Evolutionary conservation across 352 stramenopile genomes (phyloP).

Genomic region (Globisporangium parvum): DNA sequence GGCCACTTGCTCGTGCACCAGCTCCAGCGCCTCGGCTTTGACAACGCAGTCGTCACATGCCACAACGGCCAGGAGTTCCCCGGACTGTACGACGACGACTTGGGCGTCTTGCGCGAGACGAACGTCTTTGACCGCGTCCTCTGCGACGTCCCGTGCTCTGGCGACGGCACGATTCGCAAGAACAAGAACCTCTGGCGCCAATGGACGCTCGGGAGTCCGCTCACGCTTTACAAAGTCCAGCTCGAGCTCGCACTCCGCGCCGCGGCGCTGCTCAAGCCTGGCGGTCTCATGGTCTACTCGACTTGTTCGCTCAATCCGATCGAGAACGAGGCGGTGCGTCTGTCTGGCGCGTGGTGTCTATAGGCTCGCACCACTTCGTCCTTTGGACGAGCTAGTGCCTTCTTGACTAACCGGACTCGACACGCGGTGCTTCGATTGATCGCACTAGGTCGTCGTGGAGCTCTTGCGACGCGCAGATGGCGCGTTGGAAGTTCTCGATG

Average conservation of each 20-base stretch:
- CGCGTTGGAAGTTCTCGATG: conserved; percentile 87
- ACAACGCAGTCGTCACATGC: conserved; percentile 88
- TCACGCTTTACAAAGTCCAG: conserved; percentile 92
- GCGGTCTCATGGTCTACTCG: conserved; percentile 92
- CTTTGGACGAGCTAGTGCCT: no score
- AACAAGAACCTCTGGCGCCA: conserved; percentile 90
- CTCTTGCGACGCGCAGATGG: conserved; percentile 87
- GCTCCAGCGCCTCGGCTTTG: conserved; percentile 61
- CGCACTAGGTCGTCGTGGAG: conserved; percentile 77
- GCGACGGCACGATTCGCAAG: conserved; percentile 98
- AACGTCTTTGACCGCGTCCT: conserved; percentile 96
- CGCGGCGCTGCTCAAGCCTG: conserved; percentile 84
- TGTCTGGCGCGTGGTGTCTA: not conserved
- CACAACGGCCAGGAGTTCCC: conserved; percentile 93
- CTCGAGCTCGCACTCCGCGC: conserved; percentile 89
- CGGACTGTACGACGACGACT: conserved; percentile 54
- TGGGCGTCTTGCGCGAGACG: conserved; percentile 21
- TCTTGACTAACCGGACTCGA: not conserved
- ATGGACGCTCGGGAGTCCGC: conserved; percentile 82
- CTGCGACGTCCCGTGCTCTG: conserved; percentile 97
- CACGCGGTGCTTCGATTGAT: not conserved
- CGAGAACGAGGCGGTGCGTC: conserved; percentile 92
- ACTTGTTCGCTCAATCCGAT: conserved; percentile 98
- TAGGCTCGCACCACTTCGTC: no score
- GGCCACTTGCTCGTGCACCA: conserved; percentile 97